These are phyloP conservation scores for Schizophyllum amplum DNA, from an alignment of 1,284 basidiomycete species.

Conservation along the genomic window DNA sequence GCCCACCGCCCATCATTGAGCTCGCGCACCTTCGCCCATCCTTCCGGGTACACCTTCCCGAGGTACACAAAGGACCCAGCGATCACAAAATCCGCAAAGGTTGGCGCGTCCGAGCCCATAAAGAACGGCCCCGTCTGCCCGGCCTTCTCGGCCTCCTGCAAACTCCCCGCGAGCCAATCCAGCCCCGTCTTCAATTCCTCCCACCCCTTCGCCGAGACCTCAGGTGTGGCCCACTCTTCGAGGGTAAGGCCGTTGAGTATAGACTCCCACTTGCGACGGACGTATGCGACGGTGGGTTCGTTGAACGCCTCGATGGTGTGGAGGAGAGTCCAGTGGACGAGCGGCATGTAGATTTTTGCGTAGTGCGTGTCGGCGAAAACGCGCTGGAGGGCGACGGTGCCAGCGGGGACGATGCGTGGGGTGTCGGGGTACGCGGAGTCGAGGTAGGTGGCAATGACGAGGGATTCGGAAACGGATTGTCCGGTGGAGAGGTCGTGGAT, in stretches of 20 bases:
- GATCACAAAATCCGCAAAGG: constrained; percentile 26
- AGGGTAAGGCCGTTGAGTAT: too few species aligned
- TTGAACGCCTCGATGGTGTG: constrained; percentile 12
- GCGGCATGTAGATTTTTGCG: background rate
- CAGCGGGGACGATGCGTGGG: constrained; percentile 25
- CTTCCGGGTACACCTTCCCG: constrained; percentile 2
- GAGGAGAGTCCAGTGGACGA: constrained; percentile 4
- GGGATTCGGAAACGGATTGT: constrained; percentile 25
- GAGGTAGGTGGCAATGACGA: constrained; percentile 31
- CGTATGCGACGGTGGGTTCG: constrained; percentile 23
- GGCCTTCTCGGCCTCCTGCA: constrained; percentile 18
- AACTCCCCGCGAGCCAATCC: constrained; percentile 15
- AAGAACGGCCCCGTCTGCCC: constrained; percentile 12
- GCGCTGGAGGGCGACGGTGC: constrained; percentile 22
- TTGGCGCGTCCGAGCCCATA: constrained; percentile 13
- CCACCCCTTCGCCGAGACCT: constrained; percentile 12
- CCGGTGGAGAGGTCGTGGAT: constrained; percentile 24
- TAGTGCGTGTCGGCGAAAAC: constrained; percentile 18
- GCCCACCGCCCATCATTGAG: constrained; percentile 10
- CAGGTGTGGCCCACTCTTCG: constrained; percentile 19
- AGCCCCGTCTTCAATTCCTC: constrained; percentile 18
- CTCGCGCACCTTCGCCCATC: constrained; percentile 4
- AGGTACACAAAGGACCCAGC: constrained; percentile 11
- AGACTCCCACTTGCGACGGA: constrained; percentile 22
- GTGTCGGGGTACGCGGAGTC: constrained; percentile 34